These are phyloP conservation scores for Exophiala aquamarina DNA, from an alignment of 2,329 filamentous ascomycete species.

Conservation along the genomic window DNA sequence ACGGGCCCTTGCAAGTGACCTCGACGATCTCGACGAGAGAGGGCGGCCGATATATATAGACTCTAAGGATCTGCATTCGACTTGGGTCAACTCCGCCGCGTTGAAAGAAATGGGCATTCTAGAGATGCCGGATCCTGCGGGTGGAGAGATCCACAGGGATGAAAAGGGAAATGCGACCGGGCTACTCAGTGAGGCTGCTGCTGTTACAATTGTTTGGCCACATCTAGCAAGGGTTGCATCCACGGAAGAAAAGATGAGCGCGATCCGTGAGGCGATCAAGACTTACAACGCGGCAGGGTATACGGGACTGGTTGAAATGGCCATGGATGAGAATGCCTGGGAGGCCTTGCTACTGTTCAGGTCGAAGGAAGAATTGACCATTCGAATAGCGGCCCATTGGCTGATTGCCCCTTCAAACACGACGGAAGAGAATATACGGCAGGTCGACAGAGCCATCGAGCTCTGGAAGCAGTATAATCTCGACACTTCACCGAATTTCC, in stretches of 20 bases:
- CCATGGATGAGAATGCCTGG: constrained; percentile 53
- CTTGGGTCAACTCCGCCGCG: constrained; percentile 51
- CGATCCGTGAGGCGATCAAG: constrained; percentile 41
- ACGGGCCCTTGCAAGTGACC: constrained; percentile 44
- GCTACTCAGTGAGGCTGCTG: constrained; percentile 48
- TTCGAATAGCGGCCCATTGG: constrained; percentile 51
- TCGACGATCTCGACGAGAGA: constrained; percentile 47
- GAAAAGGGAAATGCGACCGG: constrained; percentile 44
- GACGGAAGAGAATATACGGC: constrained; percentile 38
- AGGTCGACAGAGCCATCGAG: constrained; percentile 48
- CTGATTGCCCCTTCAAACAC: constrained; percentile 45
- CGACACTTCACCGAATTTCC: constrained; percentile 41
- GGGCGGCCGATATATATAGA: constrained; percentile 50
- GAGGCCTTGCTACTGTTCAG: constrained; percentile 42
- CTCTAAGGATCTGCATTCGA: constrained; percentile 51
- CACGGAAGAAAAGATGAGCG: constrained; percentile 43
- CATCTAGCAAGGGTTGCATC: constrained; percentile 44
- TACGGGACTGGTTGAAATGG: constrained; percentile 53
- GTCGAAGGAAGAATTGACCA: constrained; percentile 35
- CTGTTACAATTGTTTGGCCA: constrained; percentile 48
- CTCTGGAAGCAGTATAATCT: constrained; percentile 41
- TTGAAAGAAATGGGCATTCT: constrained; percentile 46
- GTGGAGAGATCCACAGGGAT: constrained; percentile 49
- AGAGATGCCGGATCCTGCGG: constrained; percentile 42
- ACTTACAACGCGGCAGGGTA: constrained; percentile 48